These are phyloP conservation scores for Carallia pectinifolia DNA, from an alignment of 345 rosid genomes.

Conservation along the genomic window DNA sequence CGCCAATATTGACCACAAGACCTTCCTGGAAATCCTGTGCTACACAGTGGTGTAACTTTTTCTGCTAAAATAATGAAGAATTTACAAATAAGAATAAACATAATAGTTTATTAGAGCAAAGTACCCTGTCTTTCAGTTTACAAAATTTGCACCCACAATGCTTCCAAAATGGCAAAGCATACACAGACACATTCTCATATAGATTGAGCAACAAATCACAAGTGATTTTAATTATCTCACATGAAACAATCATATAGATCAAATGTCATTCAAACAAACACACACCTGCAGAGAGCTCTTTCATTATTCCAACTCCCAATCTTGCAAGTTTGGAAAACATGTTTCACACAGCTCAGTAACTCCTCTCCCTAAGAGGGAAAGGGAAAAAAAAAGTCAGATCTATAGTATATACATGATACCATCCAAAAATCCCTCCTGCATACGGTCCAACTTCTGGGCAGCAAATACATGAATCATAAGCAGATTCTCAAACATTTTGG, in stretches of 20 bases:
- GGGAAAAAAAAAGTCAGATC: no score
- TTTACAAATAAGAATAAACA: neutral
- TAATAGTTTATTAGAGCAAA: neutral
- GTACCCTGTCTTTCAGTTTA: neutral
- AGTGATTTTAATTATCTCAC: no score
- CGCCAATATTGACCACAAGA: slow-evolving; percentile 27
- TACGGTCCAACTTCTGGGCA: no score
- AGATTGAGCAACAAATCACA: no score
- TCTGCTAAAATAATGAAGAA: slow-evolving; percentile 31
- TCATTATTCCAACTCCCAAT: slow-evolving; percentile 6
- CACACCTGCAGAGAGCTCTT: slow-evolving; percentile 8
- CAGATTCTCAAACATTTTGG: no score
- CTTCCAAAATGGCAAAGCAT: no score
- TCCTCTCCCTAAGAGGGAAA: no score
- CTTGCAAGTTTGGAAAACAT: slow-evolving; percentile 7
- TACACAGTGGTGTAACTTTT: slow-evolving; percentile 23
- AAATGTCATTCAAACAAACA: neutral
- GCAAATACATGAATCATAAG: no score
- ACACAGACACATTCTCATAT: no score
- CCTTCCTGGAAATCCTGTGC: slow-evolving; percentile 16
- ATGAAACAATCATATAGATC: neutral
- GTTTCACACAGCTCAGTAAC: neutral
- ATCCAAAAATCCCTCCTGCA: no score
- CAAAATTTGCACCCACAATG: neutral
- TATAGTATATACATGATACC: no score